phyloP scores from a whole-genome alignment of 1,284 basidiomycete species.

The Phlebopus sp. region DNA sequence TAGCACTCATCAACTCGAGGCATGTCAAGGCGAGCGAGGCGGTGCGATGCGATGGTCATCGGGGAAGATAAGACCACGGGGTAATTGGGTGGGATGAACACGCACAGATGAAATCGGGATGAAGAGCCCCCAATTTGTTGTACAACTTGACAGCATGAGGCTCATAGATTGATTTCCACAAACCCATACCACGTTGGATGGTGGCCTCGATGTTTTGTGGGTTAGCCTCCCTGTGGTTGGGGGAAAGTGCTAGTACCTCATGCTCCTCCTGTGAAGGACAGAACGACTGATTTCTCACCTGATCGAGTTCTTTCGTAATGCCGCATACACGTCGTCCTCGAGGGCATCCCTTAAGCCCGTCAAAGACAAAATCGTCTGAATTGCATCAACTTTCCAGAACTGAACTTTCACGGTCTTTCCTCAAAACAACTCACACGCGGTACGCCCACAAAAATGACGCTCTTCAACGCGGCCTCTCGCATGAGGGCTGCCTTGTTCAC shows the following conservation, averaged over 20 bases:
- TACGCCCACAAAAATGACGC: conserved; percentile 89
- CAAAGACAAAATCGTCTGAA: conserved; percentile 80
- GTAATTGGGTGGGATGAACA: conserved; percentile 34
- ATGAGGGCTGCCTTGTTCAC: conserved; percentile 79
- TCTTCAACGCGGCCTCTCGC: conserved; percentile 93
- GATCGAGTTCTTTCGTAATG: conserved; percentile 61
- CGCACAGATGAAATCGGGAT: conserved; percentile 83
- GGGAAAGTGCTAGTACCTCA: conserved; percentile 25
- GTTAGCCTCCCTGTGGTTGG: conserved; percentile 50
- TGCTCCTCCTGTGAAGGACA: conserved; percentile 14
- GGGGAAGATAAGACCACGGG: conserved; percentile 36
- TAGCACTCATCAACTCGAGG: conserved; percentile 33
- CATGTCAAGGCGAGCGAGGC: conserved; percentile 32
- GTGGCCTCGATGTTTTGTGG: conserved; percentile 66
- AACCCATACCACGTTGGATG: conserved; percentile 58
- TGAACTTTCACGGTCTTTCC: conserved; percentile 10
- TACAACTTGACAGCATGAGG: conserved; percentile 89
- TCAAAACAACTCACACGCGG: conserved; percentile 61
- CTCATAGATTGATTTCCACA: conserved; percentile 92
- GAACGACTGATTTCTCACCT: conserved; percentile 49
- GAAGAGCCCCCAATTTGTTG: conserved; percentile 82
- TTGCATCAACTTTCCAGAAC: conserved; percentile 12
- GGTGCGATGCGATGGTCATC: conserved; percentile 29
- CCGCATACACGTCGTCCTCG: conserved; percentile 74
- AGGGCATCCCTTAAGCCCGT: conserved; percentile 71